Evolutionary conservation across 202 grass and related monocot genomes (phyloP).

Genomic region (Cymbopogon flexuosus): DNA sequence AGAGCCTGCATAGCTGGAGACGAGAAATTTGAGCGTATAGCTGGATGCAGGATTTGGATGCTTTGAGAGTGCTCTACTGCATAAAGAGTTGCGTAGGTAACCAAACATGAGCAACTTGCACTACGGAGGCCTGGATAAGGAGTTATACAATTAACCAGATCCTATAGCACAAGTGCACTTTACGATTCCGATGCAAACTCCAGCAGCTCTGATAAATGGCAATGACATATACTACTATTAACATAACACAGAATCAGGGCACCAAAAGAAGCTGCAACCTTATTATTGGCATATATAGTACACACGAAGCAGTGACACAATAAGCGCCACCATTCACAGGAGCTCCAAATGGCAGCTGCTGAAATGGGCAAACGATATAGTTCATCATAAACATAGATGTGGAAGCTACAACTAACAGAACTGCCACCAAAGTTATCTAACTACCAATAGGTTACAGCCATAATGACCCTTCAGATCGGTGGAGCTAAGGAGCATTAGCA

Average conservation of each 20-base stretch:
- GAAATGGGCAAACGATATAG: background rate
- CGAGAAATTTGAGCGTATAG: too few species aligned
- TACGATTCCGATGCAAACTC: background rate
- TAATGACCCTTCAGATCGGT: background rate
- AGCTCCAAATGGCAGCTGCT: slow-evolving; percentile 21
- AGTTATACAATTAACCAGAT: too few species aligned
- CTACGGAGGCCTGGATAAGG: too few species aligned
- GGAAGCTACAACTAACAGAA: slow-evolving; percentile 29
- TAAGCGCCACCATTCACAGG: slow-evolving; percentile 17
- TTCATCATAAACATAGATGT: slow-evolving; percentile 2
- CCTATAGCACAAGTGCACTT: background rate
- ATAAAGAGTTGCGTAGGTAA: too few species aligned
- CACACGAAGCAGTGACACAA: background rate
- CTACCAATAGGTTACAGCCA: slow-evolving; percentile 1
- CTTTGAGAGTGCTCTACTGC: too few species aligned
- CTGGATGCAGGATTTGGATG: too few species aligned
- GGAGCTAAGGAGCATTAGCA: slow-evolving; percentile 22
- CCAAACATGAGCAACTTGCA: too few species aligned
- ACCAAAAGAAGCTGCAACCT: background rate
- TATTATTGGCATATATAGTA: background rate
- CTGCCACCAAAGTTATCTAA: slow-evolving; percentile 22
- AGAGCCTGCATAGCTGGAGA: too few species aligned
- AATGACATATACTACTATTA: background rate
- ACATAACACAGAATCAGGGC: background rate
- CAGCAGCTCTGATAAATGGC: background rate